Evolutionary conservation across 441 rosid genomes (phyloP).

Genomic region (Erysimum cheiri): DNA sequence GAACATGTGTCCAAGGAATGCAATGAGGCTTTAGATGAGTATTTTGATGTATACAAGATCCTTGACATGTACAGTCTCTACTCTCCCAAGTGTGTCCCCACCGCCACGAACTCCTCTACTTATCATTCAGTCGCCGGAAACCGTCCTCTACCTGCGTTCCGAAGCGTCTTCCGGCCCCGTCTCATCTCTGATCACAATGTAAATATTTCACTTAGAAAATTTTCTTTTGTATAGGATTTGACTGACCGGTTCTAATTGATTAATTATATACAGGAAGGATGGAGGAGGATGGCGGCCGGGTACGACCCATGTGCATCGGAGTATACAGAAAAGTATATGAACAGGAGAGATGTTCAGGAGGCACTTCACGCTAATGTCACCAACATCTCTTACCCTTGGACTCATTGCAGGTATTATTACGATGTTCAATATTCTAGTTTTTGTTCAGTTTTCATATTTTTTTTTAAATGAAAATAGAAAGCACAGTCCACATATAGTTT

Average conservation of each 20-base stretch:
- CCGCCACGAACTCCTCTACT: constrained; percentile 22
- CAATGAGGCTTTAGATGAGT: constrained; percentile 44
- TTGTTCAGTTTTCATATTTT: background rate
- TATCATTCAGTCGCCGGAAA: constrained; percentile 30
- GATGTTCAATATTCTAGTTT: background rate
- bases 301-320: constrained; percentile 68
- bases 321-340: constrained; percentile 62
- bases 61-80: constrained; percentile 84
- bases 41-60: constrained; percentile 54
- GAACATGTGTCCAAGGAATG: constrained; percentile 42
- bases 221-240: background rate
- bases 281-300: constrained; percentile 64
- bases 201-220: background rate
- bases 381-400: constrained; percentile 65
- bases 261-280: constrained; percentile 44
- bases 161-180: constrained; percentile 50
- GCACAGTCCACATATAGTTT: background rate
- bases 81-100: constrained; percentile 49
- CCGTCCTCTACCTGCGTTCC: constrained; percentile 45
- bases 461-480: no score
- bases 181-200: constrained; percentile 57
- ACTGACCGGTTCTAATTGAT: constrained; percentile 4
- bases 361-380: constrained; percentile 81
- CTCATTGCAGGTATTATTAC: constrained; percentile 65
- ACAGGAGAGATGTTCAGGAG: constrained; percentile 71